These are phyloP conservation scores for Aspergillus haitiensis DNA, from an alignment of 495 filamentous ascomycete genomes.

Conservation along the genomic window DNA sequence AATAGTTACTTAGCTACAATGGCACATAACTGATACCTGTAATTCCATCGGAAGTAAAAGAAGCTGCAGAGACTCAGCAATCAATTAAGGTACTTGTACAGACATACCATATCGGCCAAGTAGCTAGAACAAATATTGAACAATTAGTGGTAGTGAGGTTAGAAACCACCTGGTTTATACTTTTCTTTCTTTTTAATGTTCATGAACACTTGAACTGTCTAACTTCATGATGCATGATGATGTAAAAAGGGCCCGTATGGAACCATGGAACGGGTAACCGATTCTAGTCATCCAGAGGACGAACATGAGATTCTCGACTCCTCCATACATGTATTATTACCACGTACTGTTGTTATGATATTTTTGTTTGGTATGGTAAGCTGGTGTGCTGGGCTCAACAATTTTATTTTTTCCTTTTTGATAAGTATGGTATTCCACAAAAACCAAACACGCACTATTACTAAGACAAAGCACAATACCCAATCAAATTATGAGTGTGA, in stretches of 20 bases:
- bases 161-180: too few species aligned
- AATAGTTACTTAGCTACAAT: too few species aligned
- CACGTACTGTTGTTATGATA: neutral
- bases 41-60: too few species aligned
- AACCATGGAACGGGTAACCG: slow-evolving; percentile 20
- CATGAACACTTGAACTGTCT: neutral
- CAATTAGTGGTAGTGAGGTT: too few species aligned
- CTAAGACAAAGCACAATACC: neutral
- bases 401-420: neutral
- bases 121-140: too few species aligned
- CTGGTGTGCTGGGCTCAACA: neutral
- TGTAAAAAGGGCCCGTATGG: slow-evolving; percentile 31
- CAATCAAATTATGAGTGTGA: neutral
- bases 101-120: too few species aligned
- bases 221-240: slow-evolving; percentile 38
- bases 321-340: neutral
- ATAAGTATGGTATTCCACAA: neutral
- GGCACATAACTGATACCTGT: too few species aligned
- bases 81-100: too few species aligned
- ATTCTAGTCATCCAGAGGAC: neutral
- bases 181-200: too few species aligned
- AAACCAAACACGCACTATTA: neutral
- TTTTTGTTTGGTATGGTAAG: slow-evolving; percentile 5
- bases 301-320: neutral
- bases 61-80: too few species aligned